These are phyloP conservation scores for Colletotrichum theobromicola DNA, from an alignment of 2,329 filamentous ascomycete genomes.

Conservation along the genomic window DNA sequence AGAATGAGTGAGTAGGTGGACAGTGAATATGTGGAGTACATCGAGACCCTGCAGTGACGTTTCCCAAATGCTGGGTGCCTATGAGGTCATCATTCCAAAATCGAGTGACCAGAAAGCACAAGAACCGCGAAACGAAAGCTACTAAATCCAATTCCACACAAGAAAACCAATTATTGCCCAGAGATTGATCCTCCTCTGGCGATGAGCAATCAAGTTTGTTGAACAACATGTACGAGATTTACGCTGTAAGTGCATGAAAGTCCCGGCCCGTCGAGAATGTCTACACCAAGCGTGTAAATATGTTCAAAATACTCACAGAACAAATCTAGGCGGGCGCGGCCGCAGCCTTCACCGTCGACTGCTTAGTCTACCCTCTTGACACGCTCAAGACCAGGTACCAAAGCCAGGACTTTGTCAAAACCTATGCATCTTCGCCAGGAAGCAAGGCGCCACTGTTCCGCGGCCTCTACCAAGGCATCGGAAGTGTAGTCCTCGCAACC, in stretches of 20 bases:
- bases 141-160: background rate
- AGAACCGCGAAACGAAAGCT: background rate
- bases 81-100: constrained; percentile 1
- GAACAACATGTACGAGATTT: constrained; percentile 22
- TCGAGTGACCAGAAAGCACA: background rate
- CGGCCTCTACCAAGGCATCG: constrained; percentile 86
- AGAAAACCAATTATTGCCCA: background rate
- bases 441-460: constrained; percentile 64
- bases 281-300: background rate
- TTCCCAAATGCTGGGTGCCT: background rate
- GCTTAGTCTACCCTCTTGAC: constrained; percentile 86
- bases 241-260: constrained; percentile 5
- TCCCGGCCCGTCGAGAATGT: background rate
- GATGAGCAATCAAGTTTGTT: background rate
- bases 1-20: background rate
- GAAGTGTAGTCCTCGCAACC: constrained; percentile 83
- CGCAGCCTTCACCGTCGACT: constrained; percentile 85
- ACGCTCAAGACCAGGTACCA: constrained; percentile 89
- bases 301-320: background rate
- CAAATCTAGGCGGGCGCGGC: constrained; percentile 76
- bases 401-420: constrained; percentile 73
- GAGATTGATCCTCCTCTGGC: background rate
- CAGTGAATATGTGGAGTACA: background rate
- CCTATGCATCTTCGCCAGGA: constrained; percentile 65
- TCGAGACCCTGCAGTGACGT: background rate